Evolutionary conservation across 495 filamentous ascomycete genomes (phyloP).

Genomic region (Pyronema omphalodes): DNA sequence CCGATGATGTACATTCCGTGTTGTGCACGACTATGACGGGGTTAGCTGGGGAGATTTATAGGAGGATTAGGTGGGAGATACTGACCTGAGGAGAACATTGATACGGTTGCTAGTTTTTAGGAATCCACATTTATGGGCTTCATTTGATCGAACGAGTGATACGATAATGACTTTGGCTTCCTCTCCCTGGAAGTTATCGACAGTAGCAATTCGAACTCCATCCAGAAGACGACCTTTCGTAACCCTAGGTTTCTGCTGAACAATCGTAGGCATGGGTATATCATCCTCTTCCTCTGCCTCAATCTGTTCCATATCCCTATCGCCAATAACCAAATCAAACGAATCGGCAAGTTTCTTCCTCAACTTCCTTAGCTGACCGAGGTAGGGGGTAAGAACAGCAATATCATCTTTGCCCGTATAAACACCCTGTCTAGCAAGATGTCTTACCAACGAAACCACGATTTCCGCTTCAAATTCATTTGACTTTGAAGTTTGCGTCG

Average conservation of each 20-base stretch:
- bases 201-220: conserved; percentile 51
- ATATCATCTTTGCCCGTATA: conserved; percentile 48
- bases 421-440: conserved; percentile 50
- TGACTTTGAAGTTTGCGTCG: conserved; percentile 37
- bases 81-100: conserved; percentile 50
- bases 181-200: conserved; percentile 80
- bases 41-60: conserved; percentile 1
- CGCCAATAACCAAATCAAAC: conserved; percentile 46
- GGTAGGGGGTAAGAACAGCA: conserved; percentile 60
- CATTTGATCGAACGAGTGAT: conserved; percentile 63
- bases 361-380: conserved; percentile 51
- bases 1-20: conserved; percentile 80
- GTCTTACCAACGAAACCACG: conserved; percentile 43
- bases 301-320: conserved; percentile 46
- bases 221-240: conserved; percentile 38
- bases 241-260: conserved; percentile 7
- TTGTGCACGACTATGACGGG: conserved; percentile 37
- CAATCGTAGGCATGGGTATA: conserved; percentile 2
- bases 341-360: conserved; percentile 28
- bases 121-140: conserved; percentile 46
- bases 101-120: conserved; percentile 57
- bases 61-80: background rate
- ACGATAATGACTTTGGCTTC: conserved; percentile 67
- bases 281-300: conserved; percentile 27
- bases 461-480: conserved; percentile 55